These are phyloP conservation scores for Pisolithus marmoratus DNA, from an alignment of 768 basidiomycete species.

Conservation along the genomic window DNA sequence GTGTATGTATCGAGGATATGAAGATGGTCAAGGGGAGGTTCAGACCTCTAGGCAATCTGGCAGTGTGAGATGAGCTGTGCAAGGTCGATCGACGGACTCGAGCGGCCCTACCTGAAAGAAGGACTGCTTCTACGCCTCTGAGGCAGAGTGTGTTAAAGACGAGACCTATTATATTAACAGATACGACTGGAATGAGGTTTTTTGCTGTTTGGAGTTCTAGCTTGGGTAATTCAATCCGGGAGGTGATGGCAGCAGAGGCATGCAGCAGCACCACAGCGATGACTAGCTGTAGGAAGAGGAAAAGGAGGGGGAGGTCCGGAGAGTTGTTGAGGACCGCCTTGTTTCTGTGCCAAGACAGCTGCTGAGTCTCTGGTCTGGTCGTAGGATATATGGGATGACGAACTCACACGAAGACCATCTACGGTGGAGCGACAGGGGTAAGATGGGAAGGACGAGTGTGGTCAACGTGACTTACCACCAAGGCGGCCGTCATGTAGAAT, in stretches of 20 bases:
- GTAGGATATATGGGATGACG: not conserved
- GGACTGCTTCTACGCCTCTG: slow-evolving; percentile 70
- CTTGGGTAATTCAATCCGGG: slow-evolving; percentile 52
- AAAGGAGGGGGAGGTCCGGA: slow-evolving; percentile 61
- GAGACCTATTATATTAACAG: slow-evolving; percentile 68
- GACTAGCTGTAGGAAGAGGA: slow-evolving; percentile 62
- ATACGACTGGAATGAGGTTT: slow-evolving; percentile 57
- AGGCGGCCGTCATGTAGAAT: slow-evolving; percentile 75
- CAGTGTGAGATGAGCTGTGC: not conserved
- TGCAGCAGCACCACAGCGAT: slow-evolving; percentile 66
- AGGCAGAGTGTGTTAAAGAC: slow-evolving; percentile 78
- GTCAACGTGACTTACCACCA: slow-evolving; percentile 48
- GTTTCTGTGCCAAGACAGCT: slow-evolving; percentile 40
- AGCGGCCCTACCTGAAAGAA: slow-evolving; percentile 61
- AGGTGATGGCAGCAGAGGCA: slow-evolving; percentile 39
- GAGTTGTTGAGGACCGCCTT: slow-evolving; percentile 68
- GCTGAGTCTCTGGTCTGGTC: not conserved
- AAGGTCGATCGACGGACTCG: too few relatives aligned
- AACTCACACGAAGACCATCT: slow-evolving; percentile 49
- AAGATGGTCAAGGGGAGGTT: slow-evolving; percentile 78
- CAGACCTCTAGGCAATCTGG: slow-evolving; percentile 80
- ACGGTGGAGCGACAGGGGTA: not conserved
- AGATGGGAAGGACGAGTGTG: not conserved
- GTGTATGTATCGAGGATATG: slow-evolving; percentile 58
- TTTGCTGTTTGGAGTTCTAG: slow-evolving; percentile 46